Evolutionary conservation across 768 basidiomycete genomes (phyloP).

Genomic region (Pisolithus albus): DNA sequence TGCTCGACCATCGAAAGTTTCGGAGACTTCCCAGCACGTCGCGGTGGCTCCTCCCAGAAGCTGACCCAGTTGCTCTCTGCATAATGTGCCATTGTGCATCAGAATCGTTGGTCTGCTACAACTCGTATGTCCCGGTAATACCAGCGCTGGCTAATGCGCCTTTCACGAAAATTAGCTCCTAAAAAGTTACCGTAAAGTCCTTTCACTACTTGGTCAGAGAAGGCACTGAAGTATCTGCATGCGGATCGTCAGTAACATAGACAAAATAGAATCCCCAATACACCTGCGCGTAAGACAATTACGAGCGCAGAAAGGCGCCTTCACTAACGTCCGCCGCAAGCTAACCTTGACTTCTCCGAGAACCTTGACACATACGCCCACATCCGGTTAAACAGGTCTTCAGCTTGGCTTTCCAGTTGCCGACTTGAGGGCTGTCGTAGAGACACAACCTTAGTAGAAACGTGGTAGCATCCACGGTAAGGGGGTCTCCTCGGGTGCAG

Average conservation of each 20-base stretch:
- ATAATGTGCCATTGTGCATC: constrained; percentile 71
- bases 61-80: constrained; percentile 47
- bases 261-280: constrained; percentile 3
- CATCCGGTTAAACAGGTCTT: constrained; percentile 55
- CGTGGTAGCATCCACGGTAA: constrained; percentile 60
- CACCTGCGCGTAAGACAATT: background rate
- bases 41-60: constrained; percentile 15
- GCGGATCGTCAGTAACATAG: constrained; percentile 12
- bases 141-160: constrained; percentile 36
- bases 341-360: constrained; percentile 57
- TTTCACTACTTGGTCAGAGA: constrained; percentile 40
- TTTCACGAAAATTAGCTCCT: constrained; percentile 54
- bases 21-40: constrained; percentile 25
- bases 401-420: constrained; percentile 56
- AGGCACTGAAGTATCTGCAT: constrained; percentile 69
- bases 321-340: constrained; percentile 66
- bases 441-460: constrained; percentile 82
- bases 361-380: constrained; percentile 59
- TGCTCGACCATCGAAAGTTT: constrained; percentile 56
- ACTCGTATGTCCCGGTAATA: constrained; percentile 40
- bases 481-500: constrained; percentile 53
- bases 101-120: constrained; percentile 50
- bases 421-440: constrained; percentile 54
- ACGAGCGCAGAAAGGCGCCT: background rate
- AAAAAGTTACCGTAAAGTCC: constrained; percentile 59